Conservation (phyloP, 1,284 basidiomycete genomes). For the Xerocomus nothofagi region DNA sequence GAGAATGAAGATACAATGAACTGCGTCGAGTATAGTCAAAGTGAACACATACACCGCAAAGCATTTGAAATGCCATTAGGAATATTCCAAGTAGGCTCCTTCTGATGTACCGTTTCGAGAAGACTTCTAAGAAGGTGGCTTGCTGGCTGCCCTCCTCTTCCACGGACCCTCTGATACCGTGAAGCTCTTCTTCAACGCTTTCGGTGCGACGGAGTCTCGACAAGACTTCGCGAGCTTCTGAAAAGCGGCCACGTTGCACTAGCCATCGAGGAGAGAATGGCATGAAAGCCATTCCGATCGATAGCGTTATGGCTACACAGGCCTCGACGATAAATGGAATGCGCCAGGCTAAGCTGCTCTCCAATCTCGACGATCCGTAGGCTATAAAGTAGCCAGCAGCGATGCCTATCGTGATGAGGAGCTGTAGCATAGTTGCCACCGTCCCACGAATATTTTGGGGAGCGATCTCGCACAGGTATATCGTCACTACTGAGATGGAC, state of each 20-base stretch:
- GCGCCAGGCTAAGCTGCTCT: constrained; percentile 47
- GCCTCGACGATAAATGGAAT: constrained; percentile 48
- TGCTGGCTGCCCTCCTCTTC: constrained; percentile 22
- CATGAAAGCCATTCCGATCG: constrained; percentile 47
- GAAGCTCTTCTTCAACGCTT: constrained; percentile 25
- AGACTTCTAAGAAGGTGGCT: constrained; percentile 31
- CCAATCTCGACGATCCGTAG: constrained; percentile 43
- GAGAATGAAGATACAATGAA: constrained; percentile 25
- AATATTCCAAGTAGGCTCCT: constrained; percentile 48
- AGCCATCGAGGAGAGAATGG: constrained; percentile 58
- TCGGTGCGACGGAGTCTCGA: constrained; percentile 14
- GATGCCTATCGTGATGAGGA: constrained; percentile 47
- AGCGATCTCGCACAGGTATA: constrained; percentile 47
- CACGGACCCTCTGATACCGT: constrained; percentile 22
- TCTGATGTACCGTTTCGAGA: constrained; percentile 33
- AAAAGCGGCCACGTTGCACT: constrained; percentile 41
- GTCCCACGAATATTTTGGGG: constrained; percentile 44
- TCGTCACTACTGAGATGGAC: constrained; percentile 48
- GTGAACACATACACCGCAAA: constrained; percentile 32
- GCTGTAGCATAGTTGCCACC: constrained; percentile 44
- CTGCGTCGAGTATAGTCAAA: neutral
- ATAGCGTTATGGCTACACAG: constrained; percentile 39
- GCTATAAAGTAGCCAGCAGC: constrained; percentile 52
- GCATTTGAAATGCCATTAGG: constrained; percentile 47
- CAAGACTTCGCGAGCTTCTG: constrained; percentile 40